A percentile compares a stretch with the other conserved stretches of the same genome.
Evolutionary conservation across 192 early-diverging fungal species (phyloP).

Genomic region (Irineochytrium annulatum): DNA sequence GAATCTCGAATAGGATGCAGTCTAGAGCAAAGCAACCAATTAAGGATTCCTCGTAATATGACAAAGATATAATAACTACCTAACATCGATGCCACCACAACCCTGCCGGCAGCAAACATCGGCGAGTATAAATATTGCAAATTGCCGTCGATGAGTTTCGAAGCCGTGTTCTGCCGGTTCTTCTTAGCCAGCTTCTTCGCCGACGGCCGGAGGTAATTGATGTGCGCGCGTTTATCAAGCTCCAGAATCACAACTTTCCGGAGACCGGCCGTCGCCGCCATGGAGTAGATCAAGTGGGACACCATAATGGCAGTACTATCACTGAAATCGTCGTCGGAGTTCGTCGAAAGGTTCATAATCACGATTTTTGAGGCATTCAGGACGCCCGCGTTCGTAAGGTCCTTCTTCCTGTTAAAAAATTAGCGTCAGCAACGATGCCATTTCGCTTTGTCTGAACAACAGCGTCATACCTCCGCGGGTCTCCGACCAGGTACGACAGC

Average conservation of each 20-base stretch:
- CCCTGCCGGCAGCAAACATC: conserved; percentile 62
- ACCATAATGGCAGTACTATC: conserved; percentile 42
- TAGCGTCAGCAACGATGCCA: conserved; percentile 4
- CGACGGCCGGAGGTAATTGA: conserved; percentile 50
- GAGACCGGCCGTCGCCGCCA: conserved; percentile 33
- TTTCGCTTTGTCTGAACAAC: conserved; percentile 24
- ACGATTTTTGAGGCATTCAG: conserved; percentile 4
- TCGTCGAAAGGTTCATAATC: conserved; percentile 13
- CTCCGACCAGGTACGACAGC: conserved; percentile 37
- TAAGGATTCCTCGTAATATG: background rate
- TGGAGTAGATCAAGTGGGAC: conserved; percentile 55
- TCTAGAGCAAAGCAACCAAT: conserved; percentile 6
- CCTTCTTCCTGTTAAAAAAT: background rate
- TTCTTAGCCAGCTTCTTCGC: conserved; percentile 12
- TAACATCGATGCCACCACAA: conserved; percentile 51
- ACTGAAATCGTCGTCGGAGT: conserved; percentile 10
- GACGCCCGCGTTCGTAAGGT: no score
- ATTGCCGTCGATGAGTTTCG: conserved; percentile 29
- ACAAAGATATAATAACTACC: conserved; percentile 47
- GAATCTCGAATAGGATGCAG: conserved; percentile 28
- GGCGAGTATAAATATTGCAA: conserved; percentile 47
- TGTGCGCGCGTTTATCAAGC: conserved; percentile 48
- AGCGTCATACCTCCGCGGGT: conserved; percentile 30
- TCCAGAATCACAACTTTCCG: conserved; percentile 25
- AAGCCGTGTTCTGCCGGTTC: conserved; percentile 17